A percentile compares a stretch with the other conserved stretches of the same genome.
Evolutionary conservation across 2,329 filamentous ascomycete species (phyloP).

Genomic region (Alternaria sp.): DNA sequence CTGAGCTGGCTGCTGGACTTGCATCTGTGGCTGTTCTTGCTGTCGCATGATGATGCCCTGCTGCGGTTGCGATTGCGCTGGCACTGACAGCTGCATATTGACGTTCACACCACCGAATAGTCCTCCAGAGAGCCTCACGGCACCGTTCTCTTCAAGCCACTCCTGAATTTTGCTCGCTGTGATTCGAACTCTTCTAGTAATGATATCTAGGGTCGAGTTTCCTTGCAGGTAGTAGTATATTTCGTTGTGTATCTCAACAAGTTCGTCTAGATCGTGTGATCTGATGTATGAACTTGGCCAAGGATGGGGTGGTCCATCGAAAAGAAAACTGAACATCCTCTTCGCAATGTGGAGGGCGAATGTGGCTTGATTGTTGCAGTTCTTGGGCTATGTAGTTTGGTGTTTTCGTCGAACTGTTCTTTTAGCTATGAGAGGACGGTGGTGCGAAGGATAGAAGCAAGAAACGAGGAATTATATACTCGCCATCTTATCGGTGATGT

Average conservation of each 20-base stretch:
- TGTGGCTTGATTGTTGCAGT: not conserved
- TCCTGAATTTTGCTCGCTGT: not conserved
- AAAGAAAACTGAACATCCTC: not conserved
- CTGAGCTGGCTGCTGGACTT: not conserved
- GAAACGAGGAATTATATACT: not conserved
- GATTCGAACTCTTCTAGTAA: not conserved
- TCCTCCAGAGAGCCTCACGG: not conserved
- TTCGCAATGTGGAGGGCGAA: not conserved
- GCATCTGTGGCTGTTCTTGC: not conserved
- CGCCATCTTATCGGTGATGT: not conserved
- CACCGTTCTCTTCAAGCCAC: not conserved
- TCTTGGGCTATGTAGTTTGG: not conserved
- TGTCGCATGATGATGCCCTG: not conserved
- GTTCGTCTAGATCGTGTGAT: not conserved
- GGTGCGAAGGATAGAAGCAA: not conserved
- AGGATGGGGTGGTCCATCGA: not conserved
- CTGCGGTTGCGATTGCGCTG: not conserved
- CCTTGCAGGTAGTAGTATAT: not conserved
- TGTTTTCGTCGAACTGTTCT: not conserved
- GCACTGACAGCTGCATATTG: not conserved
- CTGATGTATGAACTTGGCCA: not conserved
- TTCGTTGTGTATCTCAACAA: not conserved
- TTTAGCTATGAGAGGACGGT: not conserved
- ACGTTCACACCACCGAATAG: not conserved
- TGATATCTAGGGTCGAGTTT: not conserved